These are phyloP conservation scores for Morella rubra DNA, from an alignment of 306 rosid species.

Conservation along the genomic window DNA sequence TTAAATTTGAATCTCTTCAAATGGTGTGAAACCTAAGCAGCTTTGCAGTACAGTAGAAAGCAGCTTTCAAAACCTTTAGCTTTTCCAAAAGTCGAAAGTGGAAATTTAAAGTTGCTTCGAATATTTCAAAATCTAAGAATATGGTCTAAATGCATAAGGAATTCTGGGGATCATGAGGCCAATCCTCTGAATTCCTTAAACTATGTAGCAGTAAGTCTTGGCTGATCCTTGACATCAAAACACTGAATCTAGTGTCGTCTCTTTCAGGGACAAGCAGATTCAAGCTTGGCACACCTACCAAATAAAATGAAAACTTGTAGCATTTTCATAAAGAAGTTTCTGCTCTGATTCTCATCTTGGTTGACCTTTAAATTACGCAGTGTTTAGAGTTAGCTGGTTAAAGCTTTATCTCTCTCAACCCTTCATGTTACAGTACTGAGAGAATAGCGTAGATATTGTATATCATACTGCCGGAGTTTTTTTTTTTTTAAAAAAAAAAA, in stretches of 20 bases:
- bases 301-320: constrained; percentile 25
- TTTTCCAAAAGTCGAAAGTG: constrained; percentile 36
- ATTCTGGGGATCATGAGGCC: background rate
- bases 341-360: background rate
- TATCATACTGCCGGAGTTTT: too few species aligned
- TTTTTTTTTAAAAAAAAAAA: too few species aligned
- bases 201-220: constrained; percentile 21
- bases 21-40: constrained; percentile 13
- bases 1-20: background rate
- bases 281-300: constrained; percentile 42
- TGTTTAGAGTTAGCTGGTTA: background rate
- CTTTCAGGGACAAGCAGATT: constrained; percentile 49
- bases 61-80: constrained; percentile 21
- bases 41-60: constrained; percentile 21
- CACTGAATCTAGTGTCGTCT: constrained; percentile 36
- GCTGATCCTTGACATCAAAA: constrained; percentile 37
- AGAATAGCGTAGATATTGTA: too few species aligned
- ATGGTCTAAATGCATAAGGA: constrained; percentile 13
- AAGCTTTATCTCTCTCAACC: background rate
- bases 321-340: background rate
- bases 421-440: too few species aligned
- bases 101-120: constrained; percentile 58
- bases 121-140: constrained; percentile 49
- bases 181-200: constrained; percentile 1
- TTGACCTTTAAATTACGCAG: constrained; percentile 3